Evolutionary conservation across 129 eudicot genomes (phyloP).

Genomic region (carrot (Daucus carota)): DH1_v3.0 NC_030384.2:27156001-27156500

Average conservation of each 20-base stretch:
- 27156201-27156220: too few species aligned
- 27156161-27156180: background rate
- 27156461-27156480: slow-evolving; percentile 50
- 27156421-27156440: background rate
- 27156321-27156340: background rate
- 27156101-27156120: background rate
- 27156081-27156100: background rate
- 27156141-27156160: background rate
- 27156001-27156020: background rate
- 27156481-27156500: slow-evolving; percentile 70
- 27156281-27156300: background rate
- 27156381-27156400: background rate
- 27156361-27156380: too few species aligned
- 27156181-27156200: background rate
- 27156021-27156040: background rate
- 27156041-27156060: too few species aligned
- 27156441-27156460: too few species aligned
- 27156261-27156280: background rate
- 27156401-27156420: background rate
- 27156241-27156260: background rate
- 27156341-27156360: too few species aligned
- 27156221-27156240: background rate
- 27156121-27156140: background rate
- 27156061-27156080: background rate
- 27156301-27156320: background rate